Evolutionary conservation across 495 filamentous ascomycete genomes (phyloP), one percentile per base, ranked within the genome.

Genomic region (Clavariopsis aquatica): DNA sequence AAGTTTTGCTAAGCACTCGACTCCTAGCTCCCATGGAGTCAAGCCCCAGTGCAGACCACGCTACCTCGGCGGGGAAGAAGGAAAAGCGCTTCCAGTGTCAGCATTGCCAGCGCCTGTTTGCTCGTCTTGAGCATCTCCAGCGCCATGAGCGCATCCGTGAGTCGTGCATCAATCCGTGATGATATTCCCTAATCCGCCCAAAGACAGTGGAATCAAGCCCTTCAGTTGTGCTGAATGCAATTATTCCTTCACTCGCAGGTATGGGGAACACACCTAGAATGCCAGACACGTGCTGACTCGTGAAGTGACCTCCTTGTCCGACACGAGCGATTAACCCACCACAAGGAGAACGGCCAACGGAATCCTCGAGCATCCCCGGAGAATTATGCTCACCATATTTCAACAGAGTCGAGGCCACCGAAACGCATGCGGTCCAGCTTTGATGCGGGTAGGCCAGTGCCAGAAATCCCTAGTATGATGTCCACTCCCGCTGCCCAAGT

Each of bases 41-140:
- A 41, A 57, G 46, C 59, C 53, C 46, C 2, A 20, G 29, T 12
- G 27, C 49, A 13, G 57, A 62, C 19, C 63, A 60, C 22, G 29
- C 46, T 15, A 6, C 57, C 24, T 28, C 55, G 24, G 13, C 52
- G 59, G 57, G 55, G 63, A 63, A 68, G 54, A 68, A 68, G 55
- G 65, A 68, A 45, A 68, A 68, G 27, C 43, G 60, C 9, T 71
- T 68, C 54, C 57, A 64, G 45, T 71, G 69, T 31, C 49, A 62
- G 22, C 57, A 65, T 36, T 71, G 69, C 45, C 57, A 69, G 47
- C 61, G 69, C 70, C 75, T 77, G 53, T 85, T 85, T 75, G 81
- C 80, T 75, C 81, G 82, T 67, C 78, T 84, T 66, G 83, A 85
- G 70, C 83, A 85, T 72, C 77, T 85, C 52, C 81, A 85, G 72